phyloP scores from a whole-genome alignment of 1,284 basidiomycete species.

The Testicularia cyperi region DNA sequence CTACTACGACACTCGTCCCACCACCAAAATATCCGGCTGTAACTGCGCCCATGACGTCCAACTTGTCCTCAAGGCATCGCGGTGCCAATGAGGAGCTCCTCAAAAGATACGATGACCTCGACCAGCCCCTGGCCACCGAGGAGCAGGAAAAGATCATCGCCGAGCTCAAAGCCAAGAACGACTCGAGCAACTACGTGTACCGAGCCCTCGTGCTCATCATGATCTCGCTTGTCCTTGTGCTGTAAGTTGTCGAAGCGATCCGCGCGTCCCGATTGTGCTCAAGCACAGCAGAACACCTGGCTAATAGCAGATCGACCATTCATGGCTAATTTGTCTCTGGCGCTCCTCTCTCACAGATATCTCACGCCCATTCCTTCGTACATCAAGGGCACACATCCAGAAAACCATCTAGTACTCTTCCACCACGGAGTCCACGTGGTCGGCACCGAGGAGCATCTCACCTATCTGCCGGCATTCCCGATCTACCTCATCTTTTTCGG shows the following conservation, averaged over 20 bases:
- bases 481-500: constrained; percentile 53
- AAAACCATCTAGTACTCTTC: constrained; percentile 55
- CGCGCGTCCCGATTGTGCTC: too few species aligned
- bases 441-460: constrained; percentile 55
- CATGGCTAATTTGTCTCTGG: too few species aligned
- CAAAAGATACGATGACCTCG: constrained; percentile 43
- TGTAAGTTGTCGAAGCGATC: too few species aligned
- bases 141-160: constrained; percentile 52
- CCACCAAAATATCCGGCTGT: too few species aligned
- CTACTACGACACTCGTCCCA: too few species aligned
- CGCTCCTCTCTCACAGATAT: constrained; percentile 37
- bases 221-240: constrained; percentile 34
- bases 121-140: constrained; percentile 31
- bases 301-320: too few species aligned
- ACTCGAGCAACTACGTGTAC: constrained; percentile 53
- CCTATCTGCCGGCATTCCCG: constrained; percentile 55
- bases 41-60: constrained; percentile 13
- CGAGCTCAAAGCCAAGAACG: constrained; percentile 42
- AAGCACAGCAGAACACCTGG: too few species aligned
- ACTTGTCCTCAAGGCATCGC: constrained; percentile 5
- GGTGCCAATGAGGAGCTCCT: constrained; percentile 29
- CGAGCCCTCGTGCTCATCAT: constrained; percentile 43
- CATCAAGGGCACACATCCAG: constrained; percentile 51
- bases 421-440: constrained; percentile 42
- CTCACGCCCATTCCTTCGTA: constrained; percentile 56